Base-by-base conservation (phyloP, 2,329 filamentous ascomycete genomes). In the Pestalotiopsis sp. region DNA sequence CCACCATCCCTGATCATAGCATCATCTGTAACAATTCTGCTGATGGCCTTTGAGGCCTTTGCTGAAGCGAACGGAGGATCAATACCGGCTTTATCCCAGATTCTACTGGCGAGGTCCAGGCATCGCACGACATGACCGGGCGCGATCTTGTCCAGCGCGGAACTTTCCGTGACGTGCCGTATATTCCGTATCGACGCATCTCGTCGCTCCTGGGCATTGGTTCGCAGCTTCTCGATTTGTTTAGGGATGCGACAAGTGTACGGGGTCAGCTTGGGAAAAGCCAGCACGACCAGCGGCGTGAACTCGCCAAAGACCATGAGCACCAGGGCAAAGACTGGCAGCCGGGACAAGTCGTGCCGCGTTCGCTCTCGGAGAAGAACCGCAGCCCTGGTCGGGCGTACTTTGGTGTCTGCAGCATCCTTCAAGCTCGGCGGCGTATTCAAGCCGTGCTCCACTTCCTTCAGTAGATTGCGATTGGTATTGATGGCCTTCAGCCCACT, bases 281-380 rank as follows among this genome's bases (percentile, higher is more conserved):
- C 87, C 6, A 94, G 82, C 1, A 97, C 91, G 5, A 97, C 81
- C 5, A 98, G 77, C 0, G 95, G 94, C 1, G 95, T 93, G 81
- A 97, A 91, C 80, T 98, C 95, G 31, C 94, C 95, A 77, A 92
- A 93, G 17, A 97, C 71, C 1, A 95, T 75, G 6, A 97, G 85
- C 64, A 98, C 82, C 3, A 97, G 70, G 0, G 84, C 90, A 77
- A 99, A 98, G 1, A 92, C 79, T 0, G 95, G 93, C 66, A 98
- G 84, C 27, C 94, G 90, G n/a, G 88, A 82, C 60, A 93, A 81
- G 78, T 98, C 96, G 74, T 92, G 87, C 57, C 84, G 83, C 57
- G 90, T 91, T 69, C 95, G 88, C 70, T 83, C 82, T 64, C 92
- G 80, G 2, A 97, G 86, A 72, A 95, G 90, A 81, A 91, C 92